Conservation (phyloP, 169 alveolate species). For the Cryptosporidium bovis region DNA sequence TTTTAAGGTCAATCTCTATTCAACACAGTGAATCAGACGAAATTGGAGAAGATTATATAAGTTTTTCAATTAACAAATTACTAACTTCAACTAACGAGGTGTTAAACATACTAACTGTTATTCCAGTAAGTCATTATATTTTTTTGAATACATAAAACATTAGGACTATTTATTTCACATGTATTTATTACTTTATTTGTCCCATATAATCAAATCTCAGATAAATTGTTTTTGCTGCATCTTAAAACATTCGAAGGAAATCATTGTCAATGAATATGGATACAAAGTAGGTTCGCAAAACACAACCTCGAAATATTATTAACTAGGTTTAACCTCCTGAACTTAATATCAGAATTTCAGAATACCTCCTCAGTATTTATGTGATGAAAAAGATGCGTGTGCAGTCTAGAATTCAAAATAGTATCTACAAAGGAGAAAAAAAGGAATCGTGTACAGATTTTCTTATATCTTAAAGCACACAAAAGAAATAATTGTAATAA, state of each 20-base stretch:
- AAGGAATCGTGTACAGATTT: not conserved
- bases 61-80: conserved; percentile 19
- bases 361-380: conserved; percentile 42
- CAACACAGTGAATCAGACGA: not conserved
- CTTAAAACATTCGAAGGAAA: conserved; percentile 8
- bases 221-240: conserved; percentile 21
- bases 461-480: not conserved
- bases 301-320: not conserved
- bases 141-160: not conserved
- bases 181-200: not conserved
- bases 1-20: not conserved
- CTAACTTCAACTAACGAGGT: not conserved
- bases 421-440: too few species aligned
- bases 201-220: not conserved
- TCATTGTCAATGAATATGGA: conserved; percentile 24
- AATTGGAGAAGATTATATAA: conserved; percentile 4
- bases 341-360: conserved; percentile 6
- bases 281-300: conserved; percentile 20
- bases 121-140: conserved; percentile 41
- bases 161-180: not conserved
- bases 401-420: not conserved
- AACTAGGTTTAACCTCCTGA: not conserved
- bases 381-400: conserved; percentile 5
- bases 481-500: not conserved
- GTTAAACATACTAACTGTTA: not conserved